phyloP scores from a whole-genome alignment of 805 yeast genomes.

The Metschnikowia aberdeeniae region DNA sequence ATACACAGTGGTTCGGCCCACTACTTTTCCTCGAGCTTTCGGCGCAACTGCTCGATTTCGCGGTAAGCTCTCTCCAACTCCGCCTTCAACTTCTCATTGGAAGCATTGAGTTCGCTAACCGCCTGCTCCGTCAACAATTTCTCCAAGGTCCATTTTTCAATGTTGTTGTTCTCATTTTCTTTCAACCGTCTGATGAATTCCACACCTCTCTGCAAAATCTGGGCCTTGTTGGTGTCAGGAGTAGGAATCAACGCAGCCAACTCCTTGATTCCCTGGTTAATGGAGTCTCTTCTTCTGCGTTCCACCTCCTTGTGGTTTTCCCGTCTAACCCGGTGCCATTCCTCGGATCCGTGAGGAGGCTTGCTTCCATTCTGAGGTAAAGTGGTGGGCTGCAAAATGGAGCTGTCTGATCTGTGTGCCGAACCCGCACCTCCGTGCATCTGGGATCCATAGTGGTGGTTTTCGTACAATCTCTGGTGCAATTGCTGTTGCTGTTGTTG shows the following conservation, averaged over 20 bases:
- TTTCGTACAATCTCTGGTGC: slow-evolving; percentile 18
- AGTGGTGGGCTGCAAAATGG: slow-evolving; percentile 33
- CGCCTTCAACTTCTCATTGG: slow-evolving; percentile 81
- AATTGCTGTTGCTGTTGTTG: slow-evolving; percentile 19
- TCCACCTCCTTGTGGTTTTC: slow-evolving; percentile 96
- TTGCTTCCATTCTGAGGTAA: slow-evolving; percentile 31
- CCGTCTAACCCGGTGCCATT: slow-evolving; percentile 78
- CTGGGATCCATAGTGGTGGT: slow-evolving; percentile 18
- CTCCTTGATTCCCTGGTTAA: slow-evolving; percentile 81
- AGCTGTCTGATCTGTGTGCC: slow-evolving; percentile 18
- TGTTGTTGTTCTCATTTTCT: slow-evolving; percentile 82
- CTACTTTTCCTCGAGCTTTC: slow-evolving; percentile 22
- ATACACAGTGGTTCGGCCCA: not conserved
- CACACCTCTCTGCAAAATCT: slow-evolving; percentile 80
- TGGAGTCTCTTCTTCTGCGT: slow-evolving; percentile 84
- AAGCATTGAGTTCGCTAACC: slow-evolving; percentile 74
- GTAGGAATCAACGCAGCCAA: slow-evolving; percentile 76
- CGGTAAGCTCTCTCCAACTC: slow-evolving; percentile 91
- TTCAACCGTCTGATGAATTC: slow-evolving; percentile 87
- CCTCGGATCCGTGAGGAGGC: slow-evolving; percentile 72
- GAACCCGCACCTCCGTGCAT: slow-evolving; percentile 15
- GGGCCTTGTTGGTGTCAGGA: slow-evolving; percentile 85
- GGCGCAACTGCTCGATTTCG: slow-evolving; percentile 83
- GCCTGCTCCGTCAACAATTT: slow-evolving; percentile 90
- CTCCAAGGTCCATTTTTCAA: slow-evolving; percentile 94